phyloP scores from a whole-genome alignment of 306 rosid genomes.

The Cucumis sativus region DNA sequence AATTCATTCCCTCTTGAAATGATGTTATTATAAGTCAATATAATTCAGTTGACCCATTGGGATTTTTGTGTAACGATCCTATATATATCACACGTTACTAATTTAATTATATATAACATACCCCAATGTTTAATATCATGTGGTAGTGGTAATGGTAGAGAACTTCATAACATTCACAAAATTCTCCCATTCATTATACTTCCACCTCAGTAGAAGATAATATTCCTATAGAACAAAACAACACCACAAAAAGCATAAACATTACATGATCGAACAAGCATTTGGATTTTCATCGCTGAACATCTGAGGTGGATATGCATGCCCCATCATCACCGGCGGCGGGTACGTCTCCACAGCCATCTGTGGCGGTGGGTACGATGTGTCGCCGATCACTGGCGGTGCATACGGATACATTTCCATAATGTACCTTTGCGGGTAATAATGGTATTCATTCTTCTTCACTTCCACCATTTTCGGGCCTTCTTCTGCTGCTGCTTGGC shows the following conservation, averaged over 20 bases:
- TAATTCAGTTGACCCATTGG: neutral
- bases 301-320: slow-evolving; percentile 82
- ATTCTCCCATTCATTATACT: neutral
- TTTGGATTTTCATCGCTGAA: slow-evolving; percentile 93
- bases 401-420: slow-evolving; percentile 41
- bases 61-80: neutral
- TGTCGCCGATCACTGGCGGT: slow-evolving; percentile 73
- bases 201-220: neutral
- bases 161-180: neutral
- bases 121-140: neutral
- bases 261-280: slow-evolving; percentile 47
- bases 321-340: neutral
- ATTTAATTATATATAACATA: neutral
- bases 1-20: no score
- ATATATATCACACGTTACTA: neutral
- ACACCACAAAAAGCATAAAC: no score
- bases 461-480: slow-evolving; percentile 19
- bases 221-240: neutral
- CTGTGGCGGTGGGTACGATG: slow-evolving; percentile 39
- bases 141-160: neutral
- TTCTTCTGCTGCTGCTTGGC: slow-evolving; percentile 7
- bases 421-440: slow-evolving; percentile 32
- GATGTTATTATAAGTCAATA: neutral
- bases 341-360: neutral
- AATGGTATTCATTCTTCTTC: slow-evolving; percentile 34